These are phyloP conservation scores for Hebeloma cylindrosporum DNA, from an alignment of 768 basidiomycete genomes.

Conservation along the genomic window DNA sequence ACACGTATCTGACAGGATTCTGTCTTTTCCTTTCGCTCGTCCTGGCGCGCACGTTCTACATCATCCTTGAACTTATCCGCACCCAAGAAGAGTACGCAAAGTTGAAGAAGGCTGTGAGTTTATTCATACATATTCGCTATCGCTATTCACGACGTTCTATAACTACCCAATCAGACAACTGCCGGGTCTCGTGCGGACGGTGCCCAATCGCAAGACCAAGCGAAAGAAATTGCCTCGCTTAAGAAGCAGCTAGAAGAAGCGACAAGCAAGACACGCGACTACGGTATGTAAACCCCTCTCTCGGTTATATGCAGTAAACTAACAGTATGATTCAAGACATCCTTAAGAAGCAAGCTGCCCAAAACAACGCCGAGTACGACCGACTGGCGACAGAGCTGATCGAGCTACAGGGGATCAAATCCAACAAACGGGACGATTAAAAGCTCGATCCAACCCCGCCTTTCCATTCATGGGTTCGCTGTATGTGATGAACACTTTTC, in stretches of 20 bases:
- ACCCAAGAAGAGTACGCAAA: constrained; percentile 86
- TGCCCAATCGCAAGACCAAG: constrained; percentile 38
- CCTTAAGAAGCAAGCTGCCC: constrained; percentile 77
- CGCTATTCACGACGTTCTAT: neutral
- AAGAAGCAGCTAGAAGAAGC: constrained; percentile 62
- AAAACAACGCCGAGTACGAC: constrained; percentile 80
- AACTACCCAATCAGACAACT: constrained; percentile 3
- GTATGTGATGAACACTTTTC: no score
- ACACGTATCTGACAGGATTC: constrained; percentile 91
- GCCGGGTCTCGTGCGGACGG: constrained; percentile 17
- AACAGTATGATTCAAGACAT: constrained; percentile 47
- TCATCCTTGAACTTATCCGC: constrained; percentile 88
- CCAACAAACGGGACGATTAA: constrained; percentile 67
- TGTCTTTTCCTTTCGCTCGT: constrained; percentile 95
- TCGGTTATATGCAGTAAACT: neutral
- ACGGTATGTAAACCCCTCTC: constrained; percentile 44
- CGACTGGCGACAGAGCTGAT: constrained; percentile 79
- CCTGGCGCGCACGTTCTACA: constrained; percentile 89
- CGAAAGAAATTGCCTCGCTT: constrained; percentile 62
- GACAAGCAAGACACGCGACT: constrained; percentile 62
- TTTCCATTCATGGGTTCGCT: no score
- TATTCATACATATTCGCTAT: neutral
- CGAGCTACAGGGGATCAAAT: constrained; percentile 55
- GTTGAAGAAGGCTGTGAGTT: constrained; percentile 61
- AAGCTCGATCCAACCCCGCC: no score